Conservation (phyloP, 2,329 filamentous ascomycete genomes). For the Alternaria arborescens region DNA sequence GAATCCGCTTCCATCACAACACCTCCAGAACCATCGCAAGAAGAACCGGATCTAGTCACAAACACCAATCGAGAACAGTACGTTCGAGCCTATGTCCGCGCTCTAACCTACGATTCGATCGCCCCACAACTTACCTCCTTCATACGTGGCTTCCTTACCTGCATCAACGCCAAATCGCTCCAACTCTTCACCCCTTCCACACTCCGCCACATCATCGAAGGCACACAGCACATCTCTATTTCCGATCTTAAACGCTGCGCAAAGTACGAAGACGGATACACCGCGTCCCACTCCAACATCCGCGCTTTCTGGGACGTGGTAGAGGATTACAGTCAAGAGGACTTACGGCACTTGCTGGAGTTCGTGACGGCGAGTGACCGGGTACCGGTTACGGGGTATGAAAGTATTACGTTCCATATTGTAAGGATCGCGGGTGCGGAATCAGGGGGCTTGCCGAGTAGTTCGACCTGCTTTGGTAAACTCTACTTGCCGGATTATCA, state of each 20-base stretch:
- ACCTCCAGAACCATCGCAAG: neutral
- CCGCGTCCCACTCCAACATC: constrained; percentile 72
- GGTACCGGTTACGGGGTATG: constrained; percentile 85
- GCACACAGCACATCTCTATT: constrained; percentile 81
- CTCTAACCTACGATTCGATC: constrained; percentile 30
- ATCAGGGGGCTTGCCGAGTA: constrained; percentile 74
- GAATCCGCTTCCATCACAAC: neutral
- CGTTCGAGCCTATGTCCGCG: constrained; percentile 78
- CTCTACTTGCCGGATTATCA: constrained; percentile 85
- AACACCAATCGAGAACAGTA: constrained; percentile 80
- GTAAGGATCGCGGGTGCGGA: constrained; percentile 73
- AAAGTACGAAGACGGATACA: constrained; percentile 82
- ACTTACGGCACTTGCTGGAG: constrained; percentile 81
- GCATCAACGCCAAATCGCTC: constrained; percentile 75
- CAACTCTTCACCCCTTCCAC: constrained; percentile 55
- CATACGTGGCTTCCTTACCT: constrained; percentile 78
- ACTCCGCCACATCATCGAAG: constrained; percentile 83
- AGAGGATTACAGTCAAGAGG: constrained; percentile 69
- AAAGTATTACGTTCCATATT: constrained; percentile 83
- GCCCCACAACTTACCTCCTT: constrained; percentile 86
- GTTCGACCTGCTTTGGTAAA: constrained; percentile 92
- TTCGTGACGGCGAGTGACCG: constrained; percentile 95
- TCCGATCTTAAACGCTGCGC: constrained; percentile 73
- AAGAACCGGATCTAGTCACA: constrained; percentile 77
- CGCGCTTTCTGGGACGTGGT: constrained; percentile 87